Base-by-base conservation (phyloP, 106 monocot genomes). In the Dendrobium chrysotoxum region DNA sequence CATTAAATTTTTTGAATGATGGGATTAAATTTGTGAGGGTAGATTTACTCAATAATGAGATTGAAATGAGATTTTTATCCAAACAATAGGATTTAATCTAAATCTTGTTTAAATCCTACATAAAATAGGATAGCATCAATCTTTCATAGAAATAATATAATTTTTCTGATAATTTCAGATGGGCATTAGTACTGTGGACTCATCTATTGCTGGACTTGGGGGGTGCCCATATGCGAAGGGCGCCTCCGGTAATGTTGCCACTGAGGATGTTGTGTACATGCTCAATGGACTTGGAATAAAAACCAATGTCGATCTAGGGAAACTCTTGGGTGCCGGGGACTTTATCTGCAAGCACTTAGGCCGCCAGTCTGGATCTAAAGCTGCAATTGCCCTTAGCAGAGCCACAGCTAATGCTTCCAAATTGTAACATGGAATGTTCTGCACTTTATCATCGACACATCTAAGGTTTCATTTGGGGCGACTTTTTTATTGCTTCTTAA, bases 171-270 rank as follows among this genome's bases (percentile, higher is more conserved):
- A 25, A 13, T 47, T 47, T 78, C 76, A 76, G 76, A 76, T 76
- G 76, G 76, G 76, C 47, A 76, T 76, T 15, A 47, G 76, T 76
- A 28, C n/a, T 13, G 76, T 76, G 45, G 76, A 76, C 23, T 45
- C 76, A 28, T 76, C 76, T 76, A 26, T 76, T 45, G 44, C 76
- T 25, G 76, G 76, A 11, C 47, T 76, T n/a, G 76, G 76, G 1
- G 76, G 76, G 5, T 76, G 76, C 23, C 76, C 76, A 20, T 76
- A 76, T 76, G 76, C 76, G 9, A 76, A 76, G 76, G 76, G 76
- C 28, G 76, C 76, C 3, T 76, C 76, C 4, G 76, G 76, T 1
- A 76, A 76, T 13, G 76, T 76, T 15, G 76, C 76, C 47, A 76
- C 76, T 13, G 76, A 76, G 76, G 76, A 76, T 47, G 76, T 76